Percentiles rank a stretch among this genome's conserved stretches.
Conservation (phyloP, 257 asterid species). For the Henckelia pumila region DNA sequence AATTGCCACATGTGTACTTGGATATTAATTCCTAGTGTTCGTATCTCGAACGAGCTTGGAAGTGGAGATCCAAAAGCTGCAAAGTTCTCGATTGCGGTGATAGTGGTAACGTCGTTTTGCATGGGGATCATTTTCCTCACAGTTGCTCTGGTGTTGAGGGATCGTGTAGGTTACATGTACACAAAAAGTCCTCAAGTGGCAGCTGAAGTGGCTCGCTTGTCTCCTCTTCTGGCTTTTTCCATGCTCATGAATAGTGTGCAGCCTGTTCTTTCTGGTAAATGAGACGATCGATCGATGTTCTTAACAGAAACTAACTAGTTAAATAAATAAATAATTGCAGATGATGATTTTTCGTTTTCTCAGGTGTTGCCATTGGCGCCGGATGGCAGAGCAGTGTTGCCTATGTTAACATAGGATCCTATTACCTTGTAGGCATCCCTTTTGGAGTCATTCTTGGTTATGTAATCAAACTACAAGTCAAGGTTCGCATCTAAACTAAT, state of each 20-base stretch:
- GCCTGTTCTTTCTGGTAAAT: slow-evolving; percentile 66
- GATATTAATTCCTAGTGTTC: slow-evolving; percentile 43
- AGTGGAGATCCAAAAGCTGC: slow-evolving; percentile 64
- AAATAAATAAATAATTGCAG: too few species aligned
- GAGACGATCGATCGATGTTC: too few species aligned
- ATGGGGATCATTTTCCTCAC: slow-evolving; percentile 43
- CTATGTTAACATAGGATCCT: slow-evolving; percentile 53
- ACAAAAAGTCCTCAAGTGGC: slow-evolving; percentile 44
- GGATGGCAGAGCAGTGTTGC: slow-evolving; percentile 69
- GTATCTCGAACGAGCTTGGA: slow-evolving; percentile 73
- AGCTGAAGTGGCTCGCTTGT: slow-evolving; percentile 43
- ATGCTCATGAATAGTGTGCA: slow-evolving; percentile 63
- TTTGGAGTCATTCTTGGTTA: slow-evolving; percentile 57
- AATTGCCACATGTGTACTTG: neutral
- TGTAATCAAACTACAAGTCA: slow-evolving; percentile 43
- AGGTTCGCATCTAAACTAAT: slow-evolving; percentile 38
- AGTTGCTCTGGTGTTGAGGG: slow-evolving; percentile 53
- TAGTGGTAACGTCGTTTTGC: slow-evolving; percentile 45
- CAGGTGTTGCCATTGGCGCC: slow-evolving; percentile 74
- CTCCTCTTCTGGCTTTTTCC: slow-evolving; percentile 65
- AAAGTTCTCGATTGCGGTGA: slow-evolving; percentile 42
- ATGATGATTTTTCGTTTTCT: too few species aligned
- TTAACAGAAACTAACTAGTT: too few species aligned
- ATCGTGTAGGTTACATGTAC: slow-evolving; percentile 54
- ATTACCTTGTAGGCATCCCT: slow-evolving; percentile 63